Evolutionary conservation across 2,329 filamentous ascomycete species (phyloP).

Genomic region (Dothideomycetes sp.): DNA sequence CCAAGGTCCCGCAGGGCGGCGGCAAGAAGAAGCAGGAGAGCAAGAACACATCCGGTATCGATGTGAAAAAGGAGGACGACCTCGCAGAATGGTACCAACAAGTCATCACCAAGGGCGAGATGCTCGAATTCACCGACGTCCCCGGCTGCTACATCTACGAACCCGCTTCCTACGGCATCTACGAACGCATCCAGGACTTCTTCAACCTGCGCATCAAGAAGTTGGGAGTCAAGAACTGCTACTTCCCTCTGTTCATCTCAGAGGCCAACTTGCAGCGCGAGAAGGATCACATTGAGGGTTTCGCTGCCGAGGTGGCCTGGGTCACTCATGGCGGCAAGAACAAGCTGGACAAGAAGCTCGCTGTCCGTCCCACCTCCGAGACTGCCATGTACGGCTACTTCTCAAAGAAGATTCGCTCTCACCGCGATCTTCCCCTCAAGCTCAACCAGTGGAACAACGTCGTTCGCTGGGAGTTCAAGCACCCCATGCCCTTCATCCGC

Average conservation of each 20-base stretch:
- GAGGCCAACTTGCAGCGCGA: conserved; percentile 76
- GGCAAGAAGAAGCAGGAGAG: conserved; percentile 43
- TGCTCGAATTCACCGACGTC: conserved; percentile 97
- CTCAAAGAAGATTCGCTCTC: conserved; percentile 91
- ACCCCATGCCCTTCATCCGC: conserved; percentile 73
- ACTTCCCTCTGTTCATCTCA: conserved; percentile 93
- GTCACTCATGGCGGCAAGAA: conserved; percentile 85
- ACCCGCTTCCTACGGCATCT: conserved; percentile 57
- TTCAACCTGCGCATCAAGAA: conserved; percentile 66
- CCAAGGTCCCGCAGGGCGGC: conserved; percentile 11
- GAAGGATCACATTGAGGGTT: conserved; percentile 97
- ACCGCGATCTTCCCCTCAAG: conserved; percentile 86
- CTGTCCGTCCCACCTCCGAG: conserved; percentile 60
- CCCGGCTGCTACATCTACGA: conserved; percentile 94
- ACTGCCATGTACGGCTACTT: conserved; percentile 95
- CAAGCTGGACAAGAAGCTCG: conserved; percentile 73
- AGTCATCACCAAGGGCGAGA: conserved; percentile 89
- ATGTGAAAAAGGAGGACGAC: conserved; percentile 73
- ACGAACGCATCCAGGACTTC: conserved; percentile 55
- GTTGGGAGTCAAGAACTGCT: conserved; percentile 89
- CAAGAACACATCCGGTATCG: conserved; percentile 72
- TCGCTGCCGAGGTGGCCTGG: conserved; percentile 86
- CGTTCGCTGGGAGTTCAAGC: conserved; percentile 95
- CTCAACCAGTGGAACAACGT: conserved; percentile 98
- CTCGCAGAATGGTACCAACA: conserved; percentile 97